Evolutionary conservation across 2,329 filamentous ascomycete genomes (phyloP).

Genomic region (Diaporthe amygdali): DNA sequence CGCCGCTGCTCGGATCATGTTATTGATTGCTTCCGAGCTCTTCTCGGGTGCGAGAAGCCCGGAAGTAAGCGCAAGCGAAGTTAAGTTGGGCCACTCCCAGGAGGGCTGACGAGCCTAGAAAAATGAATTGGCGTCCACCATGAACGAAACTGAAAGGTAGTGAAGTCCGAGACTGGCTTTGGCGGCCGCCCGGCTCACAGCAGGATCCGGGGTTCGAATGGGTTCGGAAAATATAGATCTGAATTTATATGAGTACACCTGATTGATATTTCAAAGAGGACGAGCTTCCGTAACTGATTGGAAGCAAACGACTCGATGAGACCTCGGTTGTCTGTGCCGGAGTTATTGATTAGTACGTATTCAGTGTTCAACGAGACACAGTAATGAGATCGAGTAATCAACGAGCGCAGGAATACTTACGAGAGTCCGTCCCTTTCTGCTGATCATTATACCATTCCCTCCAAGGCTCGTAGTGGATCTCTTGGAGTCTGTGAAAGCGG

Average conservation of each 20-base stretch:
- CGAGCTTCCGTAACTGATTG: conserved; percentile 27
- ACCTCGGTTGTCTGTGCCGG: conserved; percentile 28
- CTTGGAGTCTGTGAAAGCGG: conserved; percentile 36
- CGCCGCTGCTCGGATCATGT: conserved; percentile 32
- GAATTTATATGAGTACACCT: conserved; percentile 34
- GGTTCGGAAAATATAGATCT: conserved; percentile 27
- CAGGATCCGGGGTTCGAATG: conserved; percentile 29
- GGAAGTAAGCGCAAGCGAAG: conserved; percentile 38
- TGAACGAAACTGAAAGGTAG: conserved; percentile 36
- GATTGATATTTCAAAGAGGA: conserved; percentile 40
- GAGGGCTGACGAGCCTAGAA: conserved; percentile 33
- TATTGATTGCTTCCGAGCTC: conserved; percentile 27
- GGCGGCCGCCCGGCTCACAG: conserved; percentile 31
- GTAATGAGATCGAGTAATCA: no score
- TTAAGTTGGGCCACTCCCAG: conserved; percentile 37
- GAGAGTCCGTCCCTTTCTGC: conserved; percentile 25
- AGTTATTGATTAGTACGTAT: conserved; percentile 22
- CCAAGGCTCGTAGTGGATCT: conserved; percentile 39
- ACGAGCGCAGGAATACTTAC: conserved; percentile 31
- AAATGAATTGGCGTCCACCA: conserved; percentile 37
- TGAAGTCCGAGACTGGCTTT: conserved; percentile 34
- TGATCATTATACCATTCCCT: conserved; percentile 32
- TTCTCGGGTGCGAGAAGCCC: conserved; percentile 31
- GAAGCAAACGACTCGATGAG: conserved; percentile 28
- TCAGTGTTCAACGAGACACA: no score